Percentiles rank a stretch among this genome's conserved stretches.
These are phyloP conservation scores for Apodospora peruviana DNA, from an alignment of 495 filamentous ascomycete genomes.

Conservation along the genomic window DNA sequence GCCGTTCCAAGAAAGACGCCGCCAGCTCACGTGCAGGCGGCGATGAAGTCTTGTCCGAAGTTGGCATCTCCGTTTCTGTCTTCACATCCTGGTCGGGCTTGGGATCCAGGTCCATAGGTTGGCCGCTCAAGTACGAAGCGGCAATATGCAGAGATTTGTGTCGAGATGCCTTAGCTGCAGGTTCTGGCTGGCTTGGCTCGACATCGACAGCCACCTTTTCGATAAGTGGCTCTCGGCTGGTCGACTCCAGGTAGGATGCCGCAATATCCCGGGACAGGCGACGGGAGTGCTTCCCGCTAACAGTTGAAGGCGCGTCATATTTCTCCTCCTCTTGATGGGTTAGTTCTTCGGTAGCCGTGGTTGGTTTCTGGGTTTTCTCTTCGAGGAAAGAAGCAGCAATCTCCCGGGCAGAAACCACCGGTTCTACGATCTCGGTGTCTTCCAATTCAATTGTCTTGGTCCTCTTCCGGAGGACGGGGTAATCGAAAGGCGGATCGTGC, in stretches of 20 bases:
- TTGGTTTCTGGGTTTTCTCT: not conserved
- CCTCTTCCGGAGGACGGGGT: constrained; percentile 30
- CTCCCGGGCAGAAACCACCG: constrained; percentile 10
- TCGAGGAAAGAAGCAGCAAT: constrained; percentile 8
- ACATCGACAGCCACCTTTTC: no score
- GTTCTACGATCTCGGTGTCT: constrained; percentile 4
- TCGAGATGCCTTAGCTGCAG: not conserved
- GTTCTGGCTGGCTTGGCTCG: not conserved
- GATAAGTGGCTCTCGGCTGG: no score
- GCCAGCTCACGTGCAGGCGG: constrained; percentile 7
- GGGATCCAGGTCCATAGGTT: not conserved
- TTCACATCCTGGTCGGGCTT: no score
- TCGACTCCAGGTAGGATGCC: constrained; percentile 16
- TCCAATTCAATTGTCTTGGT: constrained; percentile 23
- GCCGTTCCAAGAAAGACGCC: constrained; percentile 7
- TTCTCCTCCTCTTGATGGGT: no score
- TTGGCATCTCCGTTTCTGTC: no score
- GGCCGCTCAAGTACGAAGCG: constrained; percentile 5
- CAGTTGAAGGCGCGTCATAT: no score
- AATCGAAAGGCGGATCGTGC: constrained; percentile 35
- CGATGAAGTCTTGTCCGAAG: not conserved
- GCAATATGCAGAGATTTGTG: constrained; percentile 5
- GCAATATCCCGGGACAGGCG: constrained; percentile 12
- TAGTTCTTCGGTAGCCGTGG: no score
- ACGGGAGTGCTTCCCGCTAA: no score